Evolutionary conservation across 768 basidiomycete genomes (phyloP).

Genomic region (Pholiota microspora): DNA sequence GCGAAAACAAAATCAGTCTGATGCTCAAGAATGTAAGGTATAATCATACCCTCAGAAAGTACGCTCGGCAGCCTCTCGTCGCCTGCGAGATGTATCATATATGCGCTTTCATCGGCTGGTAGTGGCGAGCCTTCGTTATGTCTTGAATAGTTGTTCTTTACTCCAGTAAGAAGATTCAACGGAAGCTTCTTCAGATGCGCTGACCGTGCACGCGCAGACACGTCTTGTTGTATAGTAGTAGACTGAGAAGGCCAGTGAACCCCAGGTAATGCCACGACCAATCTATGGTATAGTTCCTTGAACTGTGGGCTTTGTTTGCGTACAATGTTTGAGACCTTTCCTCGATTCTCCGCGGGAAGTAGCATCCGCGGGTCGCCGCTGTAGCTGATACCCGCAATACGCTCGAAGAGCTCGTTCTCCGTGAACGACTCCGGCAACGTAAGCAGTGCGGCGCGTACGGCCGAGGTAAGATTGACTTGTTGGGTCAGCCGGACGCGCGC

Average conservation of each 20-base stretch:
- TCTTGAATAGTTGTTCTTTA: conserved; percentile 51
- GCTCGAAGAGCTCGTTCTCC: conserved; percentile 79
- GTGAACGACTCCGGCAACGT: conserved; percentile 81
- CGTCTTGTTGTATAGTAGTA: conserved; percentile 70
- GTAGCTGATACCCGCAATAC: conserved; percentile 86
- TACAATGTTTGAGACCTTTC: conserved; percentile 95
- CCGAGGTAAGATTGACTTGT: conserved; percentile 90
- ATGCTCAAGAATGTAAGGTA: background rate
- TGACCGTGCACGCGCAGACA: conserved; percentile 60
- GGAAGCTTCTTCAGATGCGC: conserved; percentile 82
- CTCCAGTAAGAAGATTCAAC: conserved; percentile 53
- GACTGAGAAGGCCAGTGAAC: conserved; percentile 65
- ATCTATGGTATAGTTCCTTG: conserved; percentile 79
- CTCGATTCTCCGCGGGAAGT: conserved; percentile 90
- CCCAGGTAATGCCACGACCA: conserved; percentile 77
- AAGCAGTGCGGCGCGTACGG: conserved; percentile 86
- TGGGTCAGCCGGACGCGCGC: conserved; percentile 89
- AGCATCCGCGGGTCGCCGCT: conserved; percentile 91
- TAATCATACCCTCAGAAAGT: conserved; percentile 54
- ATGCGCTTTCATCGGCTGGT: conserved; percentile 69
- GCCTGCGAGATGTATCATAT: conserved; percentile 71
- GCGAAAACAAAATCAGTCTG: conserved; percentile 1
- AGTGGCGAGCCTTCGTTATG: conserved; percentile 27
- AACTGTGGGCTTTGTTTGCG: conserved; percentile 79
- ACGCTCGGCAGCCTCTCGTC: conserved; percentile 55